Percentiles rank a stretch among this genome's conserved stretches.
phyloP scores from a whole-genome alignment of 306 rosid species.

The Begonia masoniana region DNA sequence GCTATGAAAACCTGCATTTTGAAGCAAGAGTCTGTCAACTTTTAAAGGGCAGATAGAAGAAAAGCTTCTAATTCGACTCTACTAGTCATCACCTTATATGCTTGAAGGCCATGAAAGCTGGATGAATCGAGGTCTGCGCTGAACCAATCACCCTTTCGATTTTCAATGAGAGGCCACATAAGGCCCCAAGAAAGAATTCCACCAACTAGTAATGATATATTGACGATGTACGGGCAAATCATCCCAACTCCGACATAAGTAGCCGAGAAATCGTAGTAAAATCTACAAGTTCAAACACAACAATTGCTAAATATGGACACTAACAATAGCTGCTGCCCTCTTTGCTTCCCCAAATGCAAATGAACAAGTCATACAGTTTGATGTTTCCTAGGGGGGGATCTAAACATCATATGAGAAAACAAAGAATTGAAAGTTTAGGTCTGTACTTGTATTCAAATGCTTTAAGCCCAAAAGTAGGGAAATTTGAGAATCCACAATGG shows the following conservation, averaged over 20 bases:
- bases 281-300: constrained; percentile 12
- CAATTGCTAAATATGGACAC: not conserved
- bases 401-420: no score
- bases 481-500: constrained; percentile 24
- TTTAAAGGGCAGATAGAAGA: not conserved
- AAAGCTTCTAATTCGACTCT: no score
- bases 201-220: constrained; percentile 32
- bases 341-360: not conserved
- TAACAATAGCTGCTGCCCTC: not conserved
- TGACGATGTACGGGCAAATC: constrained; percentile 38
- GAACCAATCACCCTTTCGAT: constrained; percentile 28
- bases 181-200: constrained; percentile 38
- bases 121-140: constrained; percentile 7
- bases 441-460: constrained; percentile 18
- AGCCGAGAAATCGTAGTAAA: constrained; percentile 37
- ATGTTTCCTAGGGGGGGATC: no score
- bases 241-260: constrained; percentile 39
- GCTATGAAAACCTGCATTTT: constrained; percentile 28
- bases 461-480: constrained; percentile 33
- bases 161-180: constrained; percentile 41
- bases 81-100: constrained; percentile 21
- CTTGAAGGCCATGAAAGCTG: constrained; percentile 30
- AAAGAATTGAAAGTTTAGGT: no score
- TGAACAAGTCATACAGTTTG: no score
- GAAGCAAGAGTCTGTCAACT: not conserved